Conservation (phyloP, 1,284 basidiomycete genomes). For the Fomitopsis schrenkii region DNA sequence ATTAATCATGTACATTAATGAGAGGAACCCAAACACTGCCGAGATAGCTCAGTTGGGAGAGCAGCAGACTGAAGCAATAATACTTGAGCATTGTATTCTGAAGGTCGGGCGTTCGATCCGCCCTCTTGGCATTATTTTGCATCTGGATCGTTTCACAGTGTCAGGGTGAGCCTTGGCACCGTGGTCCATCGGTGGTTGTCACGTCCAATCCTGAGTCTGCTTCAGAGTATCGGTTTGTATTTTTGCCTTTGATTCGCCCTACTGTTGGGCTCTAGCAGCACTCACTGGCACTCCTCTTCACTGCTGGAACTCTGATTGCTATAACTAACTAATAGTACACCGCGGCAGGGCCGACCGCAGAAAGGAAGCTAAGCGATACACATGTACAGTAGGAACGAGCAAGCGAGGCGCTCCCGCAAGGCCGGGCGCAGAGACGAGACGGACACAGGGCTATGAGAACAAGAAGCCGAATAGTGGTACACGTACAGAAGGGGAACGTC, state of each 20-base stretch:
- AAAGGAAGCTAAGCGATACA: constrained; percentile 4
- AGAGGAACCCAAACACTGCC: constrained; percentile 21
- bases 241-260: no score
- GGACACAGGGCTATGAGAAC: background rate
- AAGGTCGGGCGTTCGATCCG: constrained; percentile 67
- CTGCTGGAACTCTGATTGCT: background rate
- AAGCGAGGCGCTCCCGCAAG: background rate
- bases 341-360: background rate
- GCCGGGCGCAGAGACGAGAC: background rate
- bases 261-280: no score
- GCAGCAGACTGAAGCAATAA: constrained; percentile 66
- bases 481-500: background rate
- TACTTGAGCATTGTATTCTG: constrained; percentile 33
- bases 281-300: no score
- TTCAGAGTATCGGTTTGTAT: no score
- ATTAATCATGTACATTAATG: no score
- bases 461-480: background rate
- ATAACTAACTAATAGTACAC: background rate
- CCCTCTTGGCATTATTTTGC: constrained; percentile 42
- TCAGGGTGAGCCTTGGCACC: no score
- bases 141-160: background rate
- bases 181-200: no score
- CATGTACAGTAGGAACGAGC: constrained; percentile 1
- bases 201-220: no score
- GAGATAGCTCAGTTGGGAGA: constrained; percentile 76